Evolutionary conservation across 371 early-diverging fungal species (phyloP).

Genomic region (Basidiobolus meristosporus): DNA sequence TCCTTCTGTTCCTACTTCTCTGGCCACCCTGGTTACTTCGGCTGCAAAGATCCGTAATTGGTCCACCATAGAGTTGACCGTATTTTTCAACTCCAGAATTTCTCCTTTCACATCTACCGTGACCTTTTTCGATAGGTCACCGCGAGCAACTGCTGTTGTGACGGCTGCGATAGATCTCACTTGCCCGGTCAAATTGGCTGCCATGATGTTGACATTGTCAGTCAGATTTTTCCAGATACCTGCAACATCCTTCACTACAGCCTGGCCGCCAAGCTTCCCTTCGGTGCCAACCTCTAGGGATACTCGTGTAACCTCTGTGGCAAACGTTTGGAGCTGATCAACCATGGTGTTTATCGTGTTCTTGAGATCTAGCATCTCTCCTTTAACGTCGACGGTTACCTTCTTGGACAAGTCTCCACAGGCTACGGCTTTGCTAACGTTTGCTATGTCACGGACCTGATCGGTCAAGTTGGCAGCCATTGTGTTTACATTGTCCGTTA

Average conservation of each 20-base stretch:
- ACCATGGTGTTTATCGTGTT: slow-evolving; percentile 19
- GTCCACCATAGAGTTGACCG: slow-evolving; percentile 26
- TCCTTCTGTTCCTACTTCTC: slow-evolving; percentile 31
- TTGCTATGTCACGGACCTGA: slow-evolving; percentile 25
- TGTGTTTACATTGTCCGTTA: slow-evolving; percentile 32
- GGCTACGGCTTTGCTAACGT: slow-evolving; percentile 15
- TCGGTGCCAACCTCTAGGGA: too few relatives aligned
- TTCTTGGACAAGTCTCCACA: slow-evolving; percentile 21
- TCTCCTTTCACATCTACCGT: slow-evolving; percentile 26
- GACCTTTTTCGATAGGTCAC: slow-evolving; percentile 27
- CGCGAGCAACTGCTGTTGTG: slow-evolving; percentile 19
- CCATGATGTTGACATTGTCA: slow-evolving; percentile 25
- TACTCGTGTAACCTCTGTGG: slow-evolving; percentile 35
- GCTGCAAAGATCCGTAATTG: slow-evolving; percentile 21
- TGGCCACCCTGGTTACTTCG: slow-evolving; percentile 28
- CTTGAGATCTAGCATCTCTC: slow-evolving; percentile 21
- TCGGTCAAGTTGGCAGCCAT: slow-evolving; percentile 33
- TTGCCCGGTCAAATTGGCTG: slow-evolving; percentile 18
- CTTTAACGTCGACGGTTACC: slow-evolving; percentile 15
- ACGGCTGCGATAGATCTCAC: slow-evolving; percentile 23
- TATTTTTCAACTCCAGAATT: slow-evolving; percentile 26
- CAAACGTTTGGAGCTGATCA: slow-evolving; percentile 18
- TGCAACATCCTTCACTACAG: slow-evolving; percentile 23
- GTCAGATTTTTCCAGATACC: slow-evolving; percentile 35
- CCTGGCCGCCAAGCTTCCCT: too few relatives aligned